phyloP scores from a whole-genome alignment of 805 yeast genomes.

The Wickerhamiella australiensis region DNA sequence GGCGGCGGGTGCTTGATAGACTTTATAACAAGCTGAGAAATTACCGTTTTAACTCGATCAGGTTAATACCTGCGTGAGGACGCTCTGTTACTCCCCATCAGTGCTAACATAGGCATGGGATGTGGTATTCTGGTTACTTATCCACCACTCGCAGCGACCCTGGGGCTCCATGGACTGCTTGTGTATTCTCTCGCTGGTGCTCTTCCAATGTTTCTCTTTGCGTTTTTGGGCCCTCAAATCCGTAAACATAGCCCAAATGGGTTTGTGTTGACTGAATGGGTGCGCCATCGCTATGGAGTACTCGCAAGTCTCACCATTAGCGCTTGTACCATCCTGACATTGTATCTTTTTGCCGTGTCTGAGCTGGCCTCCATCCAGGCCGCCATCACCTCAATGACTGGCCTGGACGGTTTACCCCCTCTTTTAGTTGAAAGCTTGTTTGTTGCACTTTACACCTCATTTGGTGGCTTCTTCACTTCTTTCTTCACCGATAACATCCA shows the following conservation, averaged over 20 bases:
- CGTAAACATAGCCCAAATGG: constrained; percentile 76
- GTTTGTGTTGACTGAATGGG: constrained; percentile 89
- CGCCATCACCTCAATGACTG: constrained; percentile 68
- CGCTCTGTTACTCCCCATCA: constrained; percentile 23
- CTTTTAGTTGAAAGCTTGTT: constrained; percentile 77
- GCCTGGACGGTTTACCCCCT: constrained; percentile 64
- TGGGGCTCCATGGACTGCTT: constrained; percentile 78
- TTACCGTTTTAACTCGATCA: constrained; percentile 70
- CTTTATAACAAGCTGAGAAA: constrained; percentile 42
- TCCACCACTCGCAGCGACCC: constrained; percentile 70
- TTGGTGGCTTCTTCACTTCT: constrained; percentile 84
- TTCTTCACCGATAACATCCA: constrained; percentile 80
- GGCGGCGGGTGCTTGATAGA: constrained; percentile 24
- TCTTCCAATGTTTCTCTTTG: constrained; percentile 74
- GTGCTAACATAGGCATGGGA: constrained; percentile 51
- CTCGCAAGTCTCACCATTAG: constrained; percentile 64
- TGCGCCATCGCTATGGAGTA: constrained; percentile 65
- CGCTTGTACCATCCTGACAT: constrained; percentile 69
- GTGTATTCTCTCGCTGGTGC: constrained; percentile 74
- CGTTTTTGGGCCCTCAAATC: constrained; percentile 68
- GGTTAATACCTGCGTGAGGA: constrained; percentile 78
- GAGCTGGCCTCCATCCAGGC: constrained; percentile 71
- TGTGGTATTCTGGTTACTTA: constrained; percentile 80
- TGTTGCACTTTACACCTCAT: constrained; percentile 72
- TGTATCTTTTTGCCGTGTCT: constrained; percentile 76